Percentiles rank a stretch among this genome's conserved stretches.
These are phyloP conservation scores for Pythium oligandrum DNA, from an alignment of 352 stramenopile species.

Conservation along the genomic window DNA sequence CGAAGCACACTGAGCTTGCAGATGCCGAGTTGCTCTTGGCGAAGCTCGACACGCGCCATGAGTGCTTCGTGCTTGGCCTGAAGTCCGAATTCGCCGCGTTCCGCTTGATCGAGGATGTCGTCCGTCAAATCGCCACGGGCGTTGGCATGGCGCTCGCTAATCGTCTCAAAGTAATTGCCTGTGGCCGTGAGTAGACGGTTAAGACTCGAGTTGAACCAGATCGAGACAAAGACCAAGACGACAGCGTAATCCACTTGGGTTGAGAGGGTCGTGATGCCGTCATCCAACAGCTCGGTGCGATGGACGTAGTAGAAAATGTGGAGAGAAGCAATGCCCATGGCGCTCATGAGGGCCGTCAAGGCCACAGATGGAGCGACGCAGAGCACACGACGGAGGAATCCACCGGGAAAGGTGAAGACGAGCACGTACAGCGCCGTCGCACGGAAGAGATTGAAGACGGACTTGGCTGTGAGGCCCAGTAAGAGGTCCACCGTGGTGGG, in stretches of 20 bases:
- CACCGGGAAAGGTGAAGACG: slow-evolving; percentile 48
- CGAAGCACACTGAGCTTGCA: slow-evolving; percentile 52
- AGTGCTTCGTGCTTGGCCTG: slow-evolving; percentile 60
- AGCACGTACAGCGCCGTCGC: slow-evolving; percentile 43
- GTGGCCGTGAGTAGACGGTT: slow-evolving; percentile 28
- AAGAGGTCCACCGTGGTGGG: slow-evolving; percentile 32
- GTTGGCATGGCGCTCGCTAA: slow-evolving; percentile 27
- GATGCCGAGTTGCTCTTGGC: slow-evolving; percentile 47
- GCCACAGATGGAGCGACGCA: slow-evolving; percentile 33
- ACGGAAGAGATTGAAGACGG: slow-evolving; percentile 54
- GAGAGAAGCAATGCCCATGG: slow-evolving; percentile 29
- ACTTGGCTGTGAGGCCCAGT: slow-evolving; percentile 41
- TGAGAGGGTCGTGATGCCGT: slow-evolving; percentile 21
- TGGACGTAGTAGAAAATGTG: slow-evolving; percentile 61
- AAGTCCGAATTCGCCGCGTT: slow-evolving; percentile 61
- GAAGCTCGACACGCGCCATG: slow-evolving; percentile 45
- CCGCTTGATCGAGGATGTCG: slow-evolving; percentile 48
- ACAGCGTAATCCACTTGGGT: slow-evolving; percentile 35
- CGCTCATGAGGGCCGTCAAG: slow-evolving; percentile 36
- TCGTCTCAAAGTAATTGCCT: slow-evolving; percentile 32
- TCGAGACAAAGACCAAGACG: slow-evolving; percentile 27
- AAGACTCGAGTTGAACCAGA: slow-evolving; percentile 44
- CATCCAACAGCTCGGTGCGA: slow-evolving; percentile 29
- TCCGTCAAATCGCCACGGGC: slow-evolving; percentile 35
- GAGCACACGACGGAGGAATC: slow-evolving; percentile 33